Conservation (phyloP, 176 grass and related monocot species). For the Avena eriantha region DNA sequence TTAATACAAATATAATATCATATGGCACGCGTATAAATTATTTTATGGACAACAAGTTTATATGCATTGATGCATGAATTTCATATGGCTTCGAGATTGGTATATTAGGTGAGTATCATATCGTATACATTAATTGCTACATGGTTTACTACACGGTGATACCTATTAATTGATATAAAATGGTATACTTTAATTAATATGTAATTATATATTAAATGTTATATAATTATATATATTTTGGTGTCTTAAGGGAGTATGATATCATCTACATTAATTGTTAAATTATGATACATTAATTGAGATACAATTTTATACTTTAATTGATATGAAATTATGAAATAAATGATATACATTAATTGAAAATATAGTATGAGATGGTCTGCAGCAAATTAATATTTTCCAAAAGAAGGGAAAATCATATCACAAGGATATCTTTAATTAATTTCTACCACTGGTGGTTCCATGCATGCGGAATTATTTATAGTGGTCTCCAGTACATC, state of each 20-base stretch:
- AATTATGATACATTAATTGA: not conserved
- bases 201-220: not conserved
- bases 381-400: not conserved
- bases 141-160: too few species aligned
- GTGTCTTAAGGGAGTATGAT: too few species aligned
- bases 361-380: not conserved
- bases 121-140: not conserved
- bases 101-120: not conserved
- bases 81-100: too few species aligned
- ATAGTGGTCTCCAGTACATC: not conserved
- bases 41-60: too few species aligned
- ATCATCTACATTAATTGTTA: not conserved
- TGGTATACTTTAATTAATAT: not conserved
- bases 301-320: too few species aligned
- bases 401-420: not conserved
- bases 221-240: too few species aligned
- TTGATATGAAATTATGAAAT: not conserved
- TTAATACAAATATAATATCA: too few species aligned
- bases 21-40: too few species aligned
- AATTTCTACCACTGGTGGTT: not conserved
- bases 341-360: not conserved
- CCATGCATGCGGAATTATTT: not conserved
- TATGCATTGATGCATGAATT: too few species aligned
- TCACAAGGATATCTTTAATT: not conserved
- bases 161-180: too few species aligned